Percentiles rank a stretch among this genome's conserved stretches.
phyloP scores from a whole-genome alignment of 192 early-diverging fungal genomes.

The Linnemannia elongata region DNA sequence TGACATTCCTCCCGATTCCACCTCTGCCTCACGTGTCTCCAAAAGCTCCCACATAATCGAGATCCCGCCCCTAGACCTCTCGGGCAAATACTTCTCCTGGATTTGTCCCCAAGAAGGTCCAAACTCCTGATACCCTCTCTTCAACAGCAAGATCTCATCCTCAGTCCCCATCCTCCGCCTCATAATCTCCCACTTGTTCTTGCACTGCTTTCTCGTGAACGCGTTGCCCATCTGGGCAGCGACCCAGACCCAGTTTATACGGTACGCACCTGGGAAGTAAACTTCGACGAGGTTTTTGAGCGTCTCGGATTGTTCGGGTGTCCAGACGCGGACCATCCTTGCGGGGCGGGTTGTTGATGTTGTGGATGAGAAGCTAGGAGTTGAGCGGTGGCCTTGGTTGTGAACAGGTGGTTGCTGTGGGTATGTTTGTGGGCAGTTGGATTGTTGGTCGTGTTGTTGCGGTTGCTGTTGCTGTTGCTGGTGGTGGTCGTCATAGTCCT shows the following conservation, averaged over 20 bases:
- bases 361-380: not conserved
- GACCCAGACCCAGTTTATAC: conserved; percentile 57
- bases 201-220: conserved; percentile 54
- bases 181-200: conserved; percentile 59
- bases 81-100: conserved; percentile 52
- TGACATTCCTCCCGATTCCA: conserved; percentile 5
- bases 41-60: conserved; percentile 52
- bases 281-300: conserved; percentile 48
- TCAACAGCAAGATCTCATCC: conserved; percentile 37
- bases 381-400: not conserved
- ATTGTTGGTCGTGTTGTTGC: not conserved
- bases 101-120: conserved; percentile 54
- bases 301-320: conserved; percentile 42
- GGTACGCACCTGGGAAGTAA: conserved; percentile 49
- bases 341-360: conserved; percentile 1
- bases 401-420: too few relatives aligned
- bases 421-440: not conserved
- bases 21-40: conserved; percentile 35
- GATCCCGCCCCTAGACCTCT: conserved; percentile 40
- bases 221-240: conserved; percentile 51
- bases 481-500: conserved; percentile 5
- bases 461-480: conserved; percentile 5
- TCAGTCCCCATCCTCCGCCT: conserved; percentile 42
- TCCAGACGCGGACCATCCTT: conserved; percentile 51
- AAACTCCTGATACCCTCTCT: conserved; percentile 45